A percentile compares a stretch with the other conserved stretches of the same genome.
Evolutionary conservation across 495 filamentous ascomycete species (phyloP).

Genomic region (Neurospora sp.): DNA sequence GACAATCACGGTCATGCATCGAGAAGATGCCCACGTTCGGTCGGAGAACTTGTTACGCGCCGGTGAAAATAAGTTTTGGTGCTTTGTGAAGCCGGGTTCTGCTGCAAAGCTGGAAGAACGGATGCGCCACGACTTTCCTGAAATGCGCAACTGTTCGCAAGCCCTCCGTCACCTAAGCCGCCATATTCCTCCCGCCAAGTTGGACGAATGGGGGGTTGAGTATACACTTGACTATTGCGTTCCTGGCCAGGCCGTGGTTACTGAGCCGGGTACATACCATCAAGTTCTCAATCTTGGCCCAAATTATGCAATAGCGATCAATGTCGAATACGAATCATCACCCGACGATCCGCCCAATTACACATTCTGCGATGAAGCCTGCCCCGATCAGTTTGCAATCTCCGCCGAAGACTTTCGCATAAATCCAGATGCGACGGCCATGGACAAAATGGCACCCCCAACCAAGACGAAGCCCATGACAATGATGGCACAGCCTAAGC

Average conservation of each 20-base stretch:
- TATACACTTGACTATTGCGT: slow-evolving; percentile 26
- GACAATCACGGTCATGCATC: slow-evolving; percentile 25
- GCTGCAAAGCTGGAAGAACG: slow-evolving; percentile 15
- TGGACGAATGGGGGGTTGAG: slow-evolving; percentile 25
- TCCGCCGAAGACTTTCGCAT: slow-evolving; percentile 18
- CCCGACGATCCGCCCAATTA: slow-evolving; percentile 18
- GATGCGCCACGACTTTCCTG: slow-evolving; percentile 14
- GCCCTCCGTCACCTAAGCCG: slow-evolving; percentile 24
- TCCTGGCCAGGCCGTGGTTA: slow-evolving; percentile 23
- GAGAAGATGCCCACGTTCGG: slow-evolving; percentile 25
- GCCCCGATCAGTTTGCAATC: slow-evolving; percentile 22
- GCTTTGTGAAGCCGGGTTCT: slow-evolving; percentile 21
- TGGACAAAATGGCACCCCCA: not conserved
- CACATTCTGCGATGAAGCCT: slow-evolving; percentile 17
- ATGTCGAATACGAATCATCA: slow-evolving; percentile 23
- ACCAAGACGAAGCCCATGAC: not conserved
- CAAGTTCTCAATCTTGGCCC: slow-evolving; percentile 26
- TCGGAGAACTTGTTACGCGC: slow-evolving; percentile 25
- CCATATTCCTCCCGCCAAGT: slow-evolving; percentile 17
- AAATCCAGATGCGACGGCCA: not conserved
- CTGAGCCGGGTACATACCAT: slow-evolving; percentile 25
- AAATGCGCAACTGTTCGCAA: slow-evolving; percentile 23
- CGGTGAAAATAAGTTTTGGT: slow-evolving; percentile 26
- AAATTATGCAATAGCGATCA: slow-evolving; percentile 25
- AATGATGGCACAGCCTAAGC: not conserved